Conservation (phyloP, 148 eudicot species). For the Chenopodium album region DNA sequence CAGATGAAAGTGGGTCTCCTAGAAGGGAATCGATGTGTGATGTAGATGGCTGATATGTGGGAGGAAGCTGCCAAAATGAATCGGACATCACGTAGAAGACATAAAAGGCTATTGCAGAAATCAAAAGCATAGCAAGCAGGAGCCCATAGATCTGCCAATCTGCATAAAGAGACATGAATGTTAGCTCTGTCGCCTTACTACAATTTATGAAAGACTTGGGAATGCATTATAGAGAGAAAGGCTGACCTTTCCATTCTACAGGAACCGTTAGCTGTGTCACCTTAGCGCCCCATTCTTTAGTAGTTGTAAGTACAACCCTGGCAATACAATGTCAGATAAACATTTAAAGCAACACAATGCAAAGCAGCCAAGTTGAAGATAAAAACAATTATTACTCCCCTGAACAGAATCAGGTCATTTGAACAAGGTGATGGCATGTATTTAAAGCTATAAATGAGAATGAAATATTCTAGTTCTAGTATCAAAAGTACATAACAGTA, state of each 20-base stretch:
- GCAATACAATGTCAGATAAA: slow-evolving; percentile 1
- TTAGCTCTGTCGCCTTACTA: background rate
- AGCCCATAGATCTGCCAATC: slow-evolving; percentile 90
- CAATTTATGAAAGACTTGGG: background rate
- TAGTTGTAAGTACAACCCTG: slow-evolving; percentile 83
- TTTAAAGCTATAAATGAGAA: background rate
- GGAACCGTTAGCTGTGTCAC: slow-evolving; percentile 79
- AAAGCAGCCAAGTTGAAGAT: slow-evolving; percentile 4
- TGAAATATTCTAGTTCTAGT: background rate
- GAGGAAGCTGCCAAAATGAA: slow-evolving; percentile 77
- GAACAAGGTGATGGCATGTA: background rate
- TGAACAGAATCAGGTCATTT: background rate
- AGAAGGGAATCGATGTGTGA: slow-evolving; percentile 35
- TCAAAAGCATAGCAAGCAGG: slow-evolving; percentile 68
- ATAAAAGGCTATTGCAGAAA: slow-evolving; percentile 61
- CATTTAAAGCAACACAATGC: background rate
- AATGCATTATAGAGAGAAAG: slow-evolving; percentile 18
- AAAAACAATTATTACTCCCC: background rate
- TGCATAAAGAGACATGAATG: slow-evolving; percentile 33
- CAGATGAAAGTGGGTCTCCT: slow-evolving; percentile 48
- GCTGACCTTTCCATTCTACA: slow-evolving; percentile 84
- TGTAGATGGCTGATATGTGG: slow-evolving; percentile 30
- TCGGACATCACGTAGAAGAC: slow-evolving; percentile 67
- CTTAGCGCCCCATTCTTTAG: slow-evolving; percentile 64
- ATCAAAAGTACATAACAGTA: background rate